These are phyloP conservation scores for Colletotrichum euphorbiae DNA, from an alignment of 2,329 filamentous ascomycete genomes.

Conservation along the genomic window DNA sequence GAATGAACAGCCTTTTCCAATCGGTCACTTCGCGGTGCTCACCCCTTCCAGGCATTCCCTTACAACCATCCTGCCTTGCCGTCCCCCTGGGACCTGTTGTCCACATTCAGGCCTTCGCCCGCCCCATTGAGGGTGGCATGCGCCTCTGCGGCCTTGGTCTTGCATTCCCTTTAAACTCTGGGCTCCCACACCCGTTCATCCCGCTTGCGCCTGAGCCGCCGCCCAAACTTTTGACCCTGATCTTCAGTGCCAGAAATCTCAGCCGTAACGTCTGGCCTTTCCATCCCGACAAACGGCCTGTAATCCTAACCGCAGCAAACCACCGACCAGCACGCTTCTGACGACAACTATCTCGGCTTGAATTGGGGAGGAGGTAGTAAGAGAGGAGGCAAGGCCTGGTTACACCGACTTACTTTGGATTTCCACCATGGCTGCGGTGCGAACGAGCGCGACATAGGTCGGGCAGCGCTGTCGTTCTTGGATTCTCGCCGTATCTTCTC, in stretches of 20 bases:
- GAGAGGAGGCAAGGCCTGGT: background rate
- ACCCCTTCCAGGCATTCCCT: constrained; percentile 26
- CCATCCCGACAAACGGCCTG: background rate
- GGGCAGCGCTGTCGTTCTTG: constrained; percentile 23
- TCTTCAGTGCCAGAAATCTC: constrained; percentile 9
- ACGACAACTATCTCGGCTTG: background rate
- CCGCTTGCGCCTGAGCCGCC: background rate
- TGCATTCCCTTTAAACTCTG: constrained; percentile 28
- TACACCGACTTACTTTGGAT: background rate
- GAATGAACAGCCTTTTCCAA: constrained; percentile 23
- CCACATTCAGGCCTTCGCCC: constrained; percentile 29
- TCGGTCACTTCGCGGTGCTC: constrained; percentile 21
- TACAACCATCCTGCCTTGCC: constrained; percentile 18
- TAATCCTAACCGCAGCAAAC: background rate
- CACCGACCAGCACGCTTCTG: background rate
- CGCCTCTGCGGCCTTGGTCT: constrained; percentile 13
- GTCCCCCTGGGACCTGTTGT: constrained; percentile 27
- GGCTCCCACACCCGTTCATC: constrained; percentile 20
- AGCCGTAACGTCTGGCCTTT: constrained; percentile 9
- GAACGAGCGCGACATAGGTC: constrained; percentile 28
- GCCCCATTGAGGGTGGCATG: constrained; percentile 25
- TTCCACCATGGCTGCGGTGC: constrained; percentile 31
- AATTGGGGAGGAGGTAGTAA: constrained; percentile 1
- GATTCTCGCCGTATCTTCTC: constrained; percentile 5
- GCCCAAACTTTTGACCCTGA: constrained; percentile 1